Percentiles rank a stretch among this genome's conserved stretches.
phyloP scores from a whole-genome alignment of 1,284 basidiomycete species.

The Fomitopsis pinicola region DNA sequence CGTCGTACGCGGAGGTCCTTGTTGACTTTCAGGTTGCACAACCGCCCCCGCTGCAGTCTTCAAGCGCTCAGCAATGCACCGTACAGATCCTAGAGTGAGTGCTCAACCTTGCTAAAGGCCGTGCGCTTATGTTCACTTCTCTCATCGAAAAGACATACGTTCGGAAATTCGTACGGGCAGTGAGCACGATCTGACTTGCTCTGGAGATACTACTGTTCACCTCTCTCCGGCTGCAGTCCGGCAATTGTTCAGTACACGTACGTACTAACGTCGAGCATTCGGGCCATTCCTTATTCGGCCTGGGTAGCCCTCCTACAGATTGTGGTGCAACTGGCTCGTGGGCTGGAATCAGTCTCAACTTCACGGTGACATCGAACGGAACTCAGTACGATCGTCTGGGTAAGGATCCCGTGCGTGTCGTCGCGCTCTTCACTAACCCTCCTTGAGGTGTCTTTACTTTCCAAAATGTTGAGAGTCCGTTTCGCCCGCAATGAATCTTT shows the following conservation, averaged over 20 bases:
- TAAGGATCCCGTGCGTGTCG: not conserved
- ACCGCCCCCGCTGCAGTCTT: constrained; percentile 55
- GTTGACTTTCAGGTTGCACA: constrained; percentile 73
- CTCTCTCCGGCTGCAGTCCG: constrained; percentile 39
- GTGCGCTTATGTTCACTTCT: not conserved
- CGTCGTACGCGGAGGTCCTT: constrained; percentile 39
- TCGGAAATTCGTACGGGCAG: constrained; percentile 67
- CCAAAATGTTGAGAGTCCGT: constrained; percentile 69
- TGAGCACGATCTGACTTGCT: constrained; percentile 29
- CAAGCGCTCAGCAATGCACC: constrained; percentile 56
- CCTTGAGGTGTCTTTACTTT: constrained; percentile 55
- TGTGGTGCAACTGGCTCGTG: constrained; percentile 71
- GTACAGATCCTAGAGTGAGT: constrained; percentile 61
- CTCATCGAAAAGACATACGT: constrained; percentile 48
- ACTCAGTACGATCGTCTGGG: constrained; percentile 74
- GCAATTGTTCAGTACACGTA: constrained; percentile 64
- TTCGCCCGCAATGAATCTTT: not conserved
- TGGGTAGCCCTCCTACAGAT: constrained; percentile 58
- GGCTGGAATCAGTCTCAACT: constrained; percentile 71
- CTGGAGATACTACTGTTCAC: constrained; percentile 1
- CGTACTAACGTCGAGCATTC: constrained; percentile 19
- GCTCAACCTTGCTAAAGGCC: not conserved
- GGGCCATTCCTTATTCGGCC: not conserved
- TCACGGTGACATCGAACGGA: constrained; percentile 75
- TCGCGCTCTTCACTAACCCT: not conserved